These are phyloP conservation scores for Hysterangium stoloniferum DNA, from an alignment of 768 basidiomycete species.

Conservation along the genomic window DNA sequence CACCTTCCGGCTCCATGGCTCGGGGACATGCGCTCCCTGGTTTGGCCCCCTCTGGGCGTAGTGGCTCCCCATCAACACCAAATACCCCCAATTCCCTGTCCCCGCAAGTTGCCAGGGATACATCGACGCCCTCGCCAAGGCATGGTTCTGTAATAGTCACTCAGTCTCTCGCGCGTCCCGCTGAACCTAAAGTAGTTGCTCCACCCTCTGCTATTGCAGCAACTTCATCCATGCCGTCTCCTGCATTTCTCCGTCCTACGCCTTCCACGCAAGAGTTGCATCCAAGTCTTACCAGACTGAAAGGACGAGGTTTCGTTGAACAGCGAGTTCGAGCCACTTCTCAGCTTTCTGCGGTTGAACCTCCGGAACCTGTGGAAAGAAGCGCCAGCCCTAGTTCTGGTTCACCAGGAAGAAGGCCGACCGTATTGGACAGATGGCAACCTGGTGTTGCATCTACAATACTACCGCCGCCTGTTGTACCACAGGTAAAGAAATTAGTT, in stretches of 20 bases:
- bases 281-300: slow-evolving; percentile 73
- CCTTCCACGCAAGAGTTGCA: slow-evolving; percentile 61
- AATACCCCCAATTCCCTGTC: slow-evolving; percentile 17
- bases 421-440: slow-evolving; percentile 71
- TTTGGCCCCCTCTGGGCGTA: neutral
- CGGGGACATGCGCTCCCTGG: slow-evolving; percentile 7
- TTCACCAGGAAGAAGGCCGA: slow-evolving; percentile 26
- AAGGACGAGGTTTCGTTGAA: slow-evolving; percentile 83
- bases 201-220: slow-evolving; percentile 37
- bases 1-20: neutral
- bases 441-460: slow-evolving; percentile 31
- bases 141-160: slow-evolving; percentile 20
- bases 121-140: slow-evolving; percentile 26
- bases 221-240: slow-evolving; percentile 38
- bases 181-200: slow-evolving; percentile 35
- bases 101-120: too few species aligned
- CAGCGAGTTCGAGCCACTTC: slow-evolving; percentile 69
- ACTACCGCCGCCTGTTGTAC: slow-evolving; percentile 16
- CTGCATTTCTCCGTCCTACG: slow-evolving; percentile 47
- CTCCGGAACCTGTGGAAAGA: neutral
- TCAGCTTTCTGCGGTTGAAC: slow-evolving; percentile 31
- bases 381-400: slow-evolving; percentile 19
- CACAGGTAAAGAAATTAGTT: neutral
- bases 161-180: slow-evolving; percentile 42
- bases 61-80: slow-evolving; percentile 20